Evolutionary conservation across 768 basidiomycete genomes (phyloP).

Genomic region (Austroboletus festivus): DNA sequence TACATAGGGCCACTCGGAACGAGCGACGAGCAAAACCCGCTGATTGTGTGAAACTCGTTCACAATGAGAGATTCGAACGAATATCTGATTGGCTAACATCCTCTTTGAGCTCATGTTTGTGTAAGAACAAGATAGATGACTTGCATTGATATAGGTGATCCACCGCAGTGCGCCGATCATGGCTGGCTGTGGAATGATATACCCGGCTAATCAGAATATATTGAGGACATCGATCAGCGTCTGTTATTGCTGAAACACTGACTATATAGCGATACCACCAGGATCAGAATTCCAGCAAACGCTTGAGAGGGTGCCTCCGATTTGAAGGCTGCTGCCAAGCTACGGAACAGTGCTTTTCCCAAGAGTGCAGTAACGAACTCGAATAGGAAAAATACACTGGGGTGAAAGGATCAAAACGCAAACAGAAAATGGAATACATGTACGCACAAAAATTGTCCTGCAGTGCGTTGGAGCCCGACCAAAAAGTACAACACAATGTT

Average conservation of each 20-base stretch:
- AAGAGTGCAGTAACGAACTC: slow-evolving; percentile 55
- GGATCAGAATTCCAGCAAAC: slow-evolving; percentile 48
- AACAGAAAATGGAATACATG: slow-evolving; percentile 1
- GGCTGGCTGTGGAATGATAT: slow-evolving; percentile 53
- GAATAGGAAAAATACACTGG: slow-evolving; percentile 59
- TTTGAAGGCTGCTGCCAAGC: slow-evolving; percentile 56
- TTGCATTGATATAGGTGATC: slow-evolving; percentile 62
- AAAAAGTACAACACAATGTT: slow-evolving; percentile 55
- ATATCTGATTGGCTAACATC: slow-evolving; percentile 50
- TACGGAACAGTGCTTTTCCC: slow-evolving; percentile 77
- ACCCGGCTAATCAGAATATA: slow-evolving; percentile 36
- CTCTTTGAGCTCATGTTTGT: neutral
- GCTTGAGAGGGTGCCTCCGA: slow-evolving; percentile 62
- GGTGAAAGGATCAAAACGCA: neutral
- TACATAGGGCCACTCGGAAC: slow-evolving; percentile 66
- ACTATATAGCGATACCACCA: slow-evolving; percentile 53
- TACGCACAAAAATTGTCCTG: slow-evolving; percentile 65
- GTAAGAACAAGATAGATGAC: slow-evolving; percentile 33
- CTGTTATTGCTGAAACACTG: neutral
- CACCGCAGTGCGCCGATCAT: slow-evolving; percentile 71
- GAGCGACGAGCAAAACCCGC: slow-evolving; percentile 57
- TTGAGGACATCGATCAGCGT: neutral
- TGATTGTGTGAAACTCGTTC: slow-evolving; percentile 76
- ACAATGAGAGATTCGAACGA: slow-evolving; percentile 68
- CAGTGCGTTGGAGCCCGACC: slow-evolving; percentile 51